phyloP scores from a whole-genome alignment of 176 grass and related monocot species.

The Puccinellia tenuiflora region DNA sequence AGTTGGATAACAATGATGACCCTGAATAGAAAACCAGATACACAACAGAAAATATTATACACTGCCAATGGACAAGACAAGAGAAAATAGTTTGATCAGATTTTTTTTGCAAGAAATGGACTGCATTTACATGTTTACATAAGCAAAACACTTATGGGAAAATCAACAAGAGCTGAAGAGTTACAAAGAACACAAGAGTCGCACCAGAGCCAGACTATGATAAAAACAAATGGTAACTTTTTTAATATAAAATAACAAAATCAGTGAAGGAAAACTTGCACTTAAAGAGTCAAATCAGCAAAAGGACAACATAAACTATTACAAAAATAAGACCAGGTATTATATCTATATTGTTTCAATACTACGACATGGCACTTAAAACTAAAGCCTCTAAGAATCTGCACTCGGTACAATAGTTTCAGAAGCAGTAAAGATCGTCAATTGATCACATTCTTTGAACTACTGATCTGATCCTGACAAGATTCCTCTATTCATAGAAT shows the following conservation, averaged over 20 bases:
- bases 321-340: neutral
- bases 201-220: neutral
- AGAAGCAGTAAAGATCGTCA: neutral
- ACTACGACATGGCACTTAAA: neutral
- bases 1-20: slow-evolving; percentile 61
- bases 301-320: neutral
- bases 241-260: neutral
- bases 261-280: neutral
- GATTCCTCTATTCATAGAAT: neutral
- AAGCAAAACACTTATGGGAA: neutral
- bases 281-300: neutral
- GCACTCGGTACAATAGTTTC: neutral
- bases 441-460: neutral
- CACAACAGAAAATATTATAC: neutral
- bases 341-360: neutral
- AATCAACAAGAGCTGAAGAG: neutral
- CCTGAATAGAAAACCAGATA: slow-evolving; percentile 24
- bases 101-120: neutral
- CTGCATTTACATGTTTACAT: neutral
- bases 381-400: neutral
- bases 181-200: neutral
- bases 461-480: neutral
- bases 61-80: neutral
- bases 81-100: neutral
- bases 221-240: neutral